phyloP scores from a whole-genome alignment of 306 rosid genomes.

The Cucurbita maxima region DNA sequence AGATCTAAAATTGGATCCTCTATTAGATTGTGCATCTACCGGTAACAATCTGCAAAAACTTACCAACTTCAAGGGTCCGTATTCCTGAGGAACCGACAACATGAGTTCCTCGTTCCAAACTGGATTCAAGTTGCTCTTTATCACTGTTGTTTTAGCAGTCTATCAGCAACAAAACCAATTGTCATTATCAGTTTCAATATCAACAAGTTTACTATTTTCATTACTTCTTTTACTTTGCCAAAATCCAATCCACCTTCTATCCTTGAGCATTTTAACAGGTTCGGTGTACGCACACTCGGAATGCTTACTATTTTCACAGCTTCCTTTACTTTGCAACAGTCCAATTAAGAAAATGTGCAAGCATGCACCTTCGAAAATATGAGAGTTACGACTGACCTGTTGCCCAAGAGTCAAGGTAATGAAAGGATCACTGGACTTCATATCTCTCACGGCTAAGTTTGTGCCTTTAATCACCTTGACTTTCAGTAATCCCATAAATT shows the following conservation, averaged over 20 bases:
- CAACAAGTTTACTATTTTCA: neutral
- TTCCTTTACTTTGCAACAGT: neutral
- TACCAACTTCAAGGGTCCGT: constrained; percentile 72
- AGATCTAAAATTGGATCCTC: neutral
- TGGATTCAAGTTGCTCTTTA: constrained; percentile 78
- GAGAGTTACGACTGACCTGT: constrained; percentile 47
- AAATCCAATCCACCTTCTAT: neutral
- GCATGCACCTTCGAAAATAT: neutral
- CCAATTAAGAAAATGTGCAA: neutral
- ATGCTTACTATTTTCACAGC: neutral
- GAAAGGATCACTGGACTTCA: constrained; percentile 92
- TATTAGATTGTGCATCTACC: neutral
- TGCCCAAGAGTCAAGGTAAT: constrained; percentile 69
- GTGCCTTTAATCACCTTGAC: constrained; percentile 79
- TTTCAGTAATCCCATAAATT: constrained; percentile 85
- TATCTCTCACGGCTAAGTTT: constrained; percentile 76
- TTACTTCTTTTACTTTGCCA: neutral
- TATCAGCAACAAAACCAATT: constrained; percentile 17
- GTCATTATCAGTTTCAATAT: neutral
- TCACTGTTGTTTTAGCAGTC: constrained; percentile 52
- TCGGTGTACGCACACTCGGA: too few species aligned
- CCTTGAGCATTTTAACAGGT: neutral
- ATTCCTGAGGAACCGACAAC: constrained; percentile 81
- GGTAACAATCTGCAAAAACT: neutral
- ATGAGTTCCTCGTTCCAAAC: constrained; percentile 94